Evolutionary conservation across 495 filamentous ascomycete species (phyloP).

Genomic region (Xylaria sp.): DNA sequence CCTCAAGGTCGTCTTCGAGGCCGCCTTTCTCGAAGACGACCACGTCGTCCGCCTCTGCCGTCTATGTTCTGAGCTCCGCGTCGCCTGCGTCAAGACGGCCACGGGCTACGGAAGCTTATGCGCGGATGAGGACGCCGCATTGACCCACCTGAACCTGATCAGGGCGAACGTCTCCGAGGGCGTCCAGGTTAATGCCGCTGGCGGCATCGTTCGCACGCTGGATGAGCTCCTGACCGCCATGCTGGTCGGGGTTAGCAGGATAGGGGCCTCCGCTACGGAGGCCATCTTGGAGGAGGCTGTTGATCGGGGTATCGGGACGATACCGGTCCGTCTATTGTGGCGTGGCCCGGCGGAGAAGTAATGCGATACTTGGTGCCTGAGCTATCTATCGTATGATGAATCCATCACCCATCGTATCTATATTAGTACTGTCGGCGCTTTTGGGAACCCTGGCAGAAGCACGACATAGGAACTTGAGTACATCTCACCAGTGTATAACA

Average conservation of each 20-base stretch:
- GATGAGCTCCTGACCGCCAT: constrained; percentile 52
- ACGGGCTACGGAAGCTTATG: constrained; percentile 63
- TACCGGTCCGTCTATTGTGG: constrained; percentile 43
- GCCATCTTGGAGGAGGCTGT: constrained; percentile 62
- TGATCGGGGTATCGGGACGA: constrained; percentile 54
- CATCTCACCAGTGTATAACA: neutral
- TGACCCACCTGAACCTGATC: constrained; percentile 61
- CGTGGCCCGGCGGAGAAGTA: constrained; percentile 23
- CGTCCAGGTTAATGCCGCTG: constrained; percentile 64
- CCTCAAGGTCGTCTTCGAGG: constrained; percentile 68
- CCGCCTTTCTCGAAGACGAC: constrained; percentile 54
- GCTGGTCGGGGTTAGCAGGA: constrained; percentile 50
- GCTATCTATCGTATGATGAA: neutral
- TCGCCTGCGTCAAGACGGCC: constrained; percentile 65
- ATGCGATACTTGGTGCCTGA: neutral
- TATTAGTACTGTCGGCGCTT: neutral
- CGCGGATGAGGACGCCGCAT: constrained; percentile 59
- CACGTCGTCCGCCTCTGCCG: constrained; percentile 58
- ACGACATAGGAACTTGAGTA: neutral
- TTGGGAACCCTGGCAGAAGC: neutral
- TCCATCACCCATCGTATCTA: neutral
- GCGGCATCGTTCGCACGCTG: constrained; percentile 57
- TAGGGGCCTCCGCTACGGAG: constrained; percentile 62
- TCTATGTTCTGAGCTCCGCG: constrained; percentile 55
- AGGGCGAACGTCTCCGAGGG: constrained; percentile 49